Evolutionary conservation across 179 eudicot genomes (phyloP), one percentile per base, ranked within the genome.

Genomic region (Heliamphora pulchella): DNA sequence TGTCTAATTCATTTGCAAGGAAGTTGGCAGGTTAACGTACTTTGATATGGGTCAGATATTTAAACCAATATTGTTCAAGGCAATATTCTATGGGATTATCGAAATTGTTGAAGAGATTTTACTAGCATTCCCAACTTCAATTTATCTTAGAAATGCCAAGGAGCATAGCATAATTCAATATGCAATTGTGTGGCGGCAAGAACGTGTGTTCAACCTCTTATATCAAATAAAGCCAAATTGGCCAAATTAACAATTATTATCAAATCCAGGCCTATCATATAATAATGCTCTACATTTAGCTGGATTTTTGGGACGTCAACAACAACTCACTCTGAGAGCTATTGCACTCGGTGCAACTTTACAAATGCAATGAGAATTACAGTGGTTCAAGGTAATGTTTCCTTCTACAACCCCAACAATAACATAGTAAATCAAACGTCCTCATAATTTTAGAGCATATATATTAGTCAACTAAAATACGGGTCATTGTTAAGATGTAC

Each of bases 131-230:
- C 74, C 74, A 5, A 9, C 3, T 17, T 3, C 74, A 15, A 15
- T 70, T 13, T 3, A 5, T 44, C 7, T 17, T 46, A 2, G 10
- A 0, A 9, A 4, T 6, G 2, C 4, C 0, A 4, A 44, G 3
- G 50, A 14, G 2, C 54, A 44, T 4, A 4, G 2, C 3, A 1
- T 18, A 9, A 50, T 72, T 0, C 61, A 74, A 5, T 7, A 10
- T 14, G 77, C 77, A 11, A 57, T 74, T 53, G 4, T 10, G 9
- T 3, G 13, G 2, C 44, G 77, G 4, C 4, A 11, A 11, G 77
- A 74, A 54, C 14, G 8, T 31, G 77, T 74, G 22, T 74, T 74
- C 63, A 74, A 74, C 48, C 77, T 74, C 10, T 22, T 74, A 14
- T 54, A 74, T 54, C 63, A 53, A 54, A 1, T 39, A 14, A 51